Base-by-base conservation (phyloP, 352 stramenopile genomes). In the Pythium biforme region DNA sequence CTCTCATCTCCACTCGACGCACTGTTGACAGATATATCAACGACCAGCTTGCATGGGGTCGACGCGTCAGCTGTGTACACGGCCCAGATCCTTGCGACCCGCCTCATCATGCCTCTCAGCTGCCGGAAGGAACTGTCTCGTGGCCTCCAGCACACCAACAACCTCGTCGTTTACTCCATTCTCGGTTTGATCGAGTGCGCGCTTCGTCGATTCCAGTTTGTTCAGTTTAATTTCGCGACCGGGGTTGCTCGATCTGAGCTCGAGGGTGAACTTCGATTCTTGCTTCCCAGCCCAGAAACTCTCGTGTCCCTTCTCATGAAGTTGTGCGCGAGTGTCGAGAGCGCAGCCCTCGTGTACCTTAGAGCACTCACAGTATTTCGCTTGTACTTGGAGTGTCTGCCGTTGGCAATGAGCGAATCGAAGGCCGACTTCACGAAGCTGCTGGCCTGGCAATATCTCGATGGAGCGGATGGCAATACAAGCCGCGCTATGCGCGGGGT, bases 361-460 rank as follows among this genome's bases (percentile, higher is more conserved):
- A 81, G 86, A 26, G 79, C 80, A 1, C 74, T 95, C 20, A 80
- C 74, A 1, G 81, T 95, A 0, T 91, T 92, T 48, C 79, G 81
- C 5, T 61, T 90, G 14, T 95, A 95, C 53, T 53, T 92, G 20
- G 73, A 86, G 56, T 92, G 82, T 43, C 64, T 95, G 10, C 83
- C 85, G 0, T 73, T 88, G 14, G 61, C 75, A 2, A 95, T 92
- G 83, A 73, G 74, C 29, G 87, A 95, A 31, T 75, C 89, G 11
- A 95, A 95, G 64, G 74, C 90, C 37, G 87, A 95, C 66, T 85
- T 94, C 23, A 86, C 87, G 12, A 95, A 95, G 71, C 73, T 89
- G n/a, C 62, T 94, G 3, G 64, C 66, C 0, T 92, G 79, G 78
- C 64, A 72, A 17, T 77, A 77, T 34, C 68, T 93, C 15, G 67